Base-by-base conservation (phyloP, 2,329 filamentous ascomycete species). In the Bipolaris cookei region DNA sequence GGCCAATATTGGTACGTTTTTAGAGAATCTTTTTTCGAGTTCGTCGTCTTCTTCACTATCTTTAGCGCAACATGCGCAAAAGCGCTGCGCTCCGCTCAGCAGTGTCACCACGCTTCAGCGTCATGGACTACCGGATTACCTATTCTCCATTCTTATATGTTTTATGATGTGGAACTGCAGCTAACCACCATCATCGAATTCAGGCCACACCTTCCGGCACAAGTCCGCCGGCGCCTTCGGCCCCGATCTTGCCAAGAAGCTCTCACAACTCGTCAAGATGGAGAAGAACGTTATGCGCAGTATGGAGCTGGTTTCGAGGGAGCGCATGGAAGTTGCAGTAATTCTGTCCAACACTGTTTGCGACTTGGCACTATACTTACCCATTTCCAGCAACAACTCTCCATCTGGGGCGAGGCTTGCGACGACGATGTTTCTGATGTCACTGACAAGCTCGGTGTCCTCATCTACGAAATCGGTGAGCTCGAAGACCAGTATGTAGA, bases 271-370 rank as follows among this genome's bases (percentile, higher is more conserved):
- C 51, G 95, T 99, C 63, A 99, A 99, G 87, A 99, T 99, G 95
- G 95, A 99, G 83, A 99, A 99, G 88, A 98, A 99, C 76, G 91
- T 97, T 55, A 99, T 99, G 95, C 92, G 95, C 78, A 97, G 92
- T 77, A 88, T 98, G 84, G 95, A 99, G 77, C 85, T 92, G 47
- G 95, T 98, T 51, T 92, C 92, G 43, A 89, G 92, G 73, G 95
- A 99, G 84, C 89, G 95, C 70, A 98, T 98, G 92, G 95, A 98
- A 73, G 94, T 97, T 66, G 95, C 95, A 74, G 92, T 97, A 90
- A 74, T 91, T 85, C 13, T 62, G 57, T 47, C 21, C 20, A 48
- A 34, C n/a, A 13, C 51, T 45, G 11, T 51, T 48, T 41, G 14
- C 30, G 52, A 51, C 42, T 58, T 30, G 43, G 41, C 45, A 14